Percentiles rank a stretch among this genome's conserved stretches.
Conservation (phyloP, 441 rosid genomes). For the Corymbia calophylla region DNA sequence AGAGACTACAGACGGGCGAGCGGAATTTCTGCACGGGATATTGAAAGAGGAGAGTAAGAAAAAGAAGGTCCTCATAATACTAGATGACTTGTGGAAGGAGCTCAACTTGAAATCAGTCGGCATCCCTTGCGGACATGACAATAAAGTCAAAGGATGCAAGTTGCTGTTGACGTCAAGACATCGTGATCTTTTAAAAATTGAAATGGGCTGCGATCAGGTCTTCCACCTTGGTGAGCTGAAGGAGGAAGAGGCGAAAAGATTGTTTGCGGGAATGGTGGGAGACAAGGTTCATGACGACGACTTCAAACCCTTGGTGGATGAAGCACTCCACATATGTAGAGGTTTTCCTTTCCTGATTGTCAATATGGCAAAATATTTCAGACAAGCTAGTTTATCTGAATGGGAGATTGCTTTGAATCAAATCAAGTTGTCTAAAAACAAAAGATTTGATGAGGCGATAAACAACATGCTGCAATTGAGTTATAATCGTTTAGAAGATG, state of each 20-base stretch:
- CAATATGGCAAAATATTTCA: not conserved
- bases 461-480: rapidly evolving
- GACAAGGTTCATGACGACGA: rapidly evolving
- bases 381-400: rapidly evolving
- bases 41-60: not conserved
- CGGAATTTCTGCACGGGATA: rapidly evolving
- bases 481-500: rapidly evolving
- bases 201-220: not conserved
- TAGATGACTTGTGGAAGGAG: not conserved
- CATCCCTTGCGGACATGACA: not conserved
- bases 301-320: not conserved
- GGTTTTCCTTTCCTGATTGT: not conserved
- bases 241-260: not conserved
- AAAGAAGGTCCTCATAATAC: not conserved
- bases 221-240: not conserved
- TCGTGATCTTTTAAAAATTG: rapidly evolving
- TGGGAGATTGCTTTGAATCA: not conserved
- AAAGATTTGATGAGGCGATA: not conserved
- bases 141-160: not conserved
- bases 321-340: not conserved
- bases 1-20: rapidly evolving
- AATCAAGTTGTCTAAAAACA: not conserved
- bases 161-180: not conserved
- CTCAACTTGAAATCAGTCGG: not conserved
- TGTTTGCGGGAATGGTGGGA: not conserved